Evolutionary conservation across 805 yeast genomes (phyloP).

Genomic region (Kodamaea restingae): DNA sequence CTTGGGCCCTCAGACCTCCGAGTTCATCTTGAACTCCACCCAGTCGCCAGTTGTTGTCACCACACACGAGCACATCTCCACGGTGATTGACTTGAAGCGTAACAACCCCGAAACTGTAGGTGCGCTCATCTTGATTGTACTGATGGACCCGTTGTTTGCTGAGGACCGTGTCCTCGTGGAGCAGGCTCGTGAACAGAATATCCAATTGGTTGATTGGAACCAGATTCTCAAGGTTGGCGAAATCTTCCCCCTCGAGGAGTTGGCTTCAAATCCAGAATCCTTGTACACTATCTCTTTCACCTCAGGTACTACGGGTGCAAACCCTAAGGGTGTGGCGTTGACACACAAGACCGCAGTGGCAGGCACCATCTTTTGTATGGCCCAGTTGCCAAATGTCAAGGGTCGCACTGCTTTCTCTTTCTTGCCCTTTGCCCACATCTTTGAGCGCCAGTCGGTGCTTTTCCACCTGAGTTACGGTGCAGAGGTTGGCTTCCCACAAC

Average conservation of each 20-base stretch:
- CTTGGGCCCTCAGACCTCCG: constrained; percentile 33
- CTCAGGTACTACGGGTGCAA: constrained; percentile 26
- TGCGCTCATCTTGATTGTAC: constrained; percentile 48
- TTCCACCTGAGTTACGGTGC: constrained; percentile 22
- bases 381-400: constrained; percentile 4
- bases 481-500: constrained; percentile 21
- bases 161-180: constrained; percentile 56
- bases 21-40: constrained; percentile 31
- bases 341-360: constrained; percentile 18
- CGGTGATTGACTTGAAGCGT: constrained; percentile 44
- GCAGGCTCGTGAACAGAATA: constrained; percentile 14
- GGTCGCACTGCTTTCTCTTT: constrained; percentile 17
- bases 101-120: constrained; percentile 28
- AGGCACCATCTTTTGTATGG: constrained; percentile 16
- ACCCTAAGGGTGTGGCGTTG: constrained; percentile 25
- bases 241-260: constrained; percentile 17
- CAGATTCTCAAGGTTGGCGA: constrained; percentile 21
- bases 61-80: constrained; percentile 47
- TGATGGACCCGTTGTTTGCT: constrained; percentile 46
- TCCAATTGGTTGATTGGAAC: constrained; percentile 19
- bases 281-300: constrained; percentile 25
- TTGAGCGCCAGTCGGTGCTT: constrained; percentile 26
- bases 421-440: constrained; percentile 38
- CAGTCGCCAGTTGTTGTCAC: constrained; percentile 46
- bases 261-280: constrained; percentile 17